Evolutionary conservation across 2,329 filamentous ascomycete genomes (phyloP), one percentile per base, ranked within the genome.

Genomic region (Pleomassaria siparia): DNA sequence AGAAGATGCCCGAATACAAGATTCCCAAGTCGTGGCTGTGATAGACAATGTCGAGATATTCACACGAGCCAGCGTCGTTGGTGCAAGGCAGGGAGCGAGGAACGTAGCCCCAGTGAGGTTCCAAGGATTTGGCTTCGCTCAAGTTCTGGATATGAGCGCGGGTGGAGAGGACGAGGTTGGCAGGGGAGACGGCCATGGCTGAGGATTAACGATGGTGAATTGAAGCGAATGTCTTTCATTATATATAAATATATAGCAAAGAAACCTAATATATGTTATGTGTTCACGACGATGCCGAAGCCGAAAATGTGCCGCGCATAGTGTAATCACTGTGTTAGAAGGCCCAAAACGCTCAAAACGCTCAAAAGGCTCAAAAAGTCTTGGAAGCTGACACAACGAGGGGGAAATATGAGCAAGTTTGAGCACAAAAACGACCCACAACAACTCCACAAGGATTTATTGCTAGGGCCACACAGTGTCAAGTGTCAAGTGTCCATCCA

Each of bases 101-200:
- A 2, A 72, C 69, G 58, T 84, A 85, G 0, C 79, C 82, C 81
- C 81, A 85, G 56, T 83, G 78, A 40, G 69, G 71, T 56, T 74
- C 71, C 18, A 77, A 44, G 12, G 49, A 49, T 4, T 53, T 46
- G 24, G 71, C 74, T 24, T 72, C 69, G 58, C 60, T 71, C 50
- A 63, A 56, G 46, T 80, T 70, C 56, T 80, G 77, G 50, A 79
- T 79, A 42, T 65, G 61, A 35, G 30, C 48, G 32, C 56, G 58
- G n/a, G 60, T 46, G 11, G 52, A 28, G 24, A 40, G 37, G 24
- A 28, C 22, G n/a, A 13, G n/a, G n/a, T n/a, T n/a, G 24, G 37
- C 22, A 26, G 24, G 22, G 22, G 37, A 29, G 24, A 29, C 13
- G n/a, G 37, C 22, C 37, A 40, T 40, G 24, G 36, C 18, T 40